These are phyloP conservation scores for Ustulina deusta DNA, from an alignment of 2,329 filamentous ascomycete species.

Conservation along the genomic window DNA sequence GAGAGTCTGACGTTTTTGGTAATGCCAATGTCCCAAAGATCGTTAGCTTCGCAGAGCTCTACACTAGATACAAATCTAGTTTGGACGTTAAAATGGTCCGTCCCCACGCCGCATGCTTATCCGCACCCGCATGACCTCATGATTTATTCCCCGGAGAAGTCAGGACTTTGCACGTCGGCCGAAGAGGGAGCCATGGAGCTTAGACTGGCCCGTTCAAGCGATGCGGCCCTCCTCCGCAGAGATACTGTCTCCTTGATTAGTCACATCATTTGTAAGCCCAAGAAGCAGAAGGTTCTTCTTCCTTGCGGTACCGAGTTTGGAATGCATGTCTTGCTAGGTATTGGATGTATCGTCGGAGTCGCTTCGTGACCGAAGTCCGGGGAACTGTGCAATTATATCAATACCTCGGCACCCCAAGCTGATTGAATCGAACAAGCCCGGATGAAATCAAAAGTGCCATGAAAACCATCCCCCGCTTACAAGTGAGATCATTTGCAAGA, in stretches of 20 bases:
- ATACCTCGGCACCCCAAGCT: background rate
- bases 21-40: background rate
- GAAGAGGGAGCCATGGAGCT: slow-evolving; percentile 11
- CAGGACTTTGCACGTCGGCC: background rate
- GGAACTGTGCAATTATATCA: background rate
- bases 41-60: background rate
- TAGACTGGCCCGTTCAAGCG: background rate
- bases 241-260: background rate
- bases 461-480: background rate
- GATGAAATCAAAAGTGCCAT: background rate
- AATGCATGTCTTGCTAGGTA: background rate
- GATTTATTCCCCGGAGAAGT: background rate
- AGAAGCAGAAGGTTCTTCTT: background rate
- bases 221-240: background rate
- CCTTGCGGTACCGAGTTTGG: slow-evolving; percentile 7
- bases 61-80: too few species aligned
- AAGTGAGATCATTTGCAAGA: slow-evolving; percentile 18
- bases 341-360: background rate
- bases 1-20: too few species aligned
- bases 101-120: slow-evolving; percentile 1
- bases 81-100: background rate
- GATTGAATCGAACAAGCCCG: background rate
- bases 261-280: slow-evolving; percentile 17
- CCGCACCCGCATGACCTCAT: slow-evolving; percentile 5
- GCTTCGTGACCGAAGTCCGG: slow-evolving; percentile 11